Base-by-base conservation (phyloP, 164 flowering plant genomes). In the Hamamelis virginiana region DNA sequence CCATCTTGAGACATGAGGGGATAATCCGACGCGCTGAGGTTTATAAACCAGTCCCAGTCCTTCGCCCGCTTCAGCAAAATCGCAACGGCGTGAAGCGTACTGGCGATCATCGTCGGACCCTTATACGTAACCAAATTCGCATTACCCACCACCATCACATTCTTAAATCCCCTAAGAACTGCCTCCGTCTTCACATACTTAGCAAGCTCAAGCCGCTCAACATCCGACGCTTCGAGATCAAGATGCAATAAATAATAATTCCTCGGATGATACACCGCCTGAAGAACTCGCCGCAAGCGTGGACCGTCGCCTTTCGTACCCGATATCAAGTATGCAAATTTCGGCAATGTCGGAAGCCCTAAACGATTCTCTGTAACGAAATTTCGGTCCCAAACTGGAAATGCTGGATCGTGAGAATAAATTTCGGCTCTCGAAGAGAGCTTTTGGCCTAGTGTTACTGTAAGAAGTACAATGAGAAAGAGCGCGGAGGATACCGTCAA, bases 31-130 rank as follows among this genome's bases (percentile, higher is more conserved):
- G 97, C 90, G 28, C 91, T 86, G 27, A 95, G 88, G 79, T 95
- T 95, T 19, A 95, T 77, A 69, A 95, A 95, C 98, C 98, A 95
- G 70, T 92, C 94, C 98, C 98, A 95, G 55, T 83, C 83, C 77
- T 59, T 69, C 0, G 80, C 87, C 72, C 64, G 67, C 87, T 79
- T 91, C 81, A 92, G 66, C 73, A 95, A 53, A 65, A 92, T 75
- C 4, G 98, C 92, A 0, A 82, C 58, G 1, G 87, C 97, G 59
- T 92, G 97, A 15, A 95, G 89, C 51, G 87, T 90, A 25, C 69
- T 62, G 9, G 96, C 97, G 33, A 88, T 75, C 88, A 75, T 75
- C 1, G 97, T 92, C 3, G 98, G 97, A 0, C 98, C 98, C 72
- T 83, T 88, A 25, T 76, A 67, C 1, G 98, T 95, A 28, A 95